These are phyloP conservation scores for rapeseed (Brassica napus) DNA, from an alignment of 345 rosid genomes.

Conservation along the genomic window DNA sequence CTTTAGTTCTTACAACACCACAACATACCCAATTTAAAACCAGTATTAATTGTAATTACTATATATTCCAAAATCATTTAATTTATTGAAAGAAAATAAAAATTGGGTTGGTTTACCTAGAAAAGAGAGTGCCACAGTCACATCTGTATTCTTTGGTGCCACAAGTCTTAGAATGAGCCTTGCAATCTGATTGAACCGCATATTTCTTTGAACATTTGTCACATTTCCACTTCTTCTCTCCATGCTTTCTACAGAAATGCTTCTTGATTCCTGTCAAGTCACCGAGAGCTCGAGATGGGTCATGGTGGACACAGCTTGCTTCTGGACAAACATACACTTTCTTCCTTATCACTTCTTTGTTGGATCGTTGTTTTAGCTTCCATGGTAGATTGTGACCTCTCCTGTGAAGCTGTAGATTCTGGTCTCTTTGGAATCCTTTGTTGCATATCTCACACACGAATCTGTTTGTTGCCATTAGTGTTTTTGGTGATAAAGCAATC, in stretches of 20 bases:
- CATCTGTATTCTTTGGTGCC: slow-evolving; percentile 94
- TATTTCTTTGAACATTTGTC: slow-evolving; percentile 88
- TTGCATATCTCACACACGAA: slow-evolving; percentile 85
- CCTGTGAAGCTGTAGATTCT: slow-evolving; percentile 80
- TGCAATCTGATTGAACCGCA: slow-evolving; percentile 98
- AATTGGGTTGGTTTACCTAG: slow-evolving; percentile 55
- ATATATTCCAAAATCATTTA: slow-evolving; percentile 10
- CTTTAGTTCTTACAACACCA: slow-evolving; percentile 28
- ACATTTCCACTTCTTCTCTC: slow-evolving; percentile 97
- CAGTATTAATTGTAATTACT: slow-evolving; percentile 12
- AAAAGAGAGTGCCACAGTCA: slow-evolving; percentile 93
- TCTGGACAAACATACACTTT: slow-evolving; percentile 71
- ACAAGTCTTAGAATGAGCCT: slow-evolving; percentile 94
- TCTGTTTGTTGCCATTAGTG: slow-evolving; percentile 77
- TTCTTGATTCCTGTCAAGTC: slow-evolving; percentile 97
- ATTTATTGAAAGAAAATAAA: neutral
- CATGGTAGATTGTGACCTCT: slow-evolving; percentile 92
- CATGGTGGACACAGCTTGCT: slow-evolving; percentile 79
- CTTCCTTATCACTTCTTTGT: slow-evolving; percentile 54
- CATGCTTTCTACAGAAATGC: slow-evolving; percentile 89
- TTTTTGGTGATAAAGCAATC: slow-evolving; percentile 77
- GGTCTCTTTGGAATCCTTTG: slow-evolving; percentile 92
- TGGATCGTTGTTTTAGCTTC: slow-evolving; percentile 84
- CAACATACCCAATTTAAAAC: slow-evolving; percentile 15
- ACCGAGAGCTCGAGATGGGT: slow-evolving; percentile 91